Evolutionary conservation across 371 early-diverging fungal species (phyloP), one percentile per base, ranked within the genome.

Genomic region (Apophysomyces variabilis): DNA sequence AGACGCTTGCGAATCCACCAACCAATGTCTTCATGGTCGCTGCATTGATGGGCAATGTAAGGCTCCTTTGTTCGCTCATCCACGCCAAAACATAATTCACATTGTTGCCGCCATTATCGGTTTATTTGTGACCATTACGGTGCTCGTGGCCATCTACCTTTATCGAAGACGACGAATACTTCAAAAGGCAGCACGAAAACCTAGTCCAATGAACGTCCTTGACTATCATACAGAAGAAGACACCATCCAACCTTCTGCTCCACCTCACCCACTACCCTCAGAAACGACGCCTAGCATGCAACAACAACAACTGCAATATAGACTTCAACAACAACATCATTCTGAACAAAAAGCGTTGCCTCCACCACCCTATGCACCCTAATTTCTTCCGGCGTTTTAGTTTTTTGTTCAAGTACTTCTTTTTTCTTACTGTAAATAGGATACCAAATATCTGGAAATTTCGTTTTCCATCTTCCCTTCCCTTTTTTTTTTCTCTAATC

Each of bases 361-460:
- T 41, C 72, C 72, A 47, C 72, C 72, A 47, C 72, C 72, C 36
- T 72, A 72, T 65, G 46, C 67, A 18, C 71, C 71, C 6, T 71
- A 58, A 60, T 50, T 21, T 21, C 21, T 26, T 16, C 21, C 11
- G 7, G 21, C 21, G 16, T 16, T 18, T 50, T 35, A 50, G 5
- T 21, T 18, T 47, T 50, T 21, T 50, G 32, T 26, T 26, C 32
- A 26, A 26, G 3, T 26, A 26, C 32, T 26, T 26, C 32, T 26
- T 26, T 26, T 26, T 26, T 26, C 32, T 26, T 26, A 26, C 21
- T 50, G 54, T 50, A 50, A 50, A 50, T 50, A 50, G 54, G 16
- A 50, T 50, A 50, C 54, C 54, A 50, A 50, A 32, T 1, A 26
- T 50, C 21, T n/a, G 21, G 21, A 18, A 12, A 13, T 45, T 45